A percentile compares a stretch with the other conserved stretches of the same genome.
Evolutionary conservation across 2,329 filamentous ascomycete genomes (phyloP).

Genomic region (Clarireedia paspali): DNA sequence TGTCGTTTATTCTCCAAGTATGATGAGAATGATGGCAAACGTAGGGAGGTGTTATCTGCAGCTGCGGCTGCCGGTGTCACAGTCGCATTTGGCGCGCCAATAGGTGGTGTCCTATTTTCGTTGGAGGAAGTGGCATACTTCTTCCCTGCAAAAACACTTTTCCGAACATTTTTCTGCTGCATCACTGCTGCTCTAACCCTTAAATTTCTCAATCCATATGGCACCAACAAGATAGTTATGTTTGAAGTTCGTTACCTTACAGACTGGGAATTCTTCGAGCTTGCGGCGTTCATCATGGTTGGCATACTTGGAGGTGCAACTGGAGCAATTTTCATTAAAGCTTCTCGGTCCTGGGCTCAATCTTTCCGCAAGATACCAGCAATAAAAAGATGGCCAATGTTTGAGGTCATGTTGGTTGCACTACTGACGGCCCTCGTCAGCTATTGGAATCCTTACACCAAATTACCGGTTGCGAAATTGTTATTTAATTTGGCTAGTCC

Average conservation of each 20-base stretch:
- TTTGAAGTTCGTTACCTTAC: slow-evolving; percentile 87
- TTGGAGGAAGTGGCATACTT: slow-evolving; percentile 96
- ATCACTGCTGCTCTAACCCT: slow-evolving; percentile 86
- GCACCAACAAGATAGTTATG: slow-evolving; percentile 91
- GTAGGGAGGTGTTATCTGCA: slow-evolving; percentile 87
- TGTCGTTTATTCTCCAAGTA: slow-evolving; percentile 95
- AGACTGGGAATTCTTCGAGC: slow-evolving; percentile 93
- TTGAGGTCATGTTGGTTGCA: slow-evolving; percentile 85
- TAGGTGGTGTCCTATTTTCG: slow-evolving; percentile 85
- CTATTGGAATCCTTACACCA: slow-evolving; percentile 91
- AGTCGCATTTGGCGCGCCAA: slow-evolving; percentile 87
- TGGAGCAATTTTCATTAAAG: slow-evolving; percentile 95
- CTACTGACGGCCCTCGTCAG: slow-evolving; percentile 75
- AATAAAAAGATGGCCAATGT: slow-evolving; percentile 76
- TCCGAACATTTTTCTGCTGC: slow-evolving; percentile 96
- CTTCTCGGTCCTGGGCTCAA: slow-evolving; percentile 80
- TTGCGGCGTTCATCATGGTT: slow-evolving; percentile 76
- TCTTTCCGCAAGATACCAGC: slow-evolving; percentile 73
- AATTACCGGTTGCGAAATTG: slow-evolving; percentile 81
- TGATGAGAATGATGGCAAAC: slow-evolving; percentile 86
- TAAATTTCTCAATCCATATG: slow-evolving; percentile 94
- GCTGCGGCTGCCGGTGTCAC: slow-evolving; percentile 87
- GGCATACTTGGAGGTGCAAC: slow-evolving; percentile 77
- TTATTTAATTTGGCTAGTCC: slow-evolving; percentile 86
- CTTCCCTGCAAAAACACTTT: slow-evolving; percentile 94